phyloP scores from a whole-genome alignment of 495 filamentous ascomycete species.

The Neurospora tetraspora region DNA sequence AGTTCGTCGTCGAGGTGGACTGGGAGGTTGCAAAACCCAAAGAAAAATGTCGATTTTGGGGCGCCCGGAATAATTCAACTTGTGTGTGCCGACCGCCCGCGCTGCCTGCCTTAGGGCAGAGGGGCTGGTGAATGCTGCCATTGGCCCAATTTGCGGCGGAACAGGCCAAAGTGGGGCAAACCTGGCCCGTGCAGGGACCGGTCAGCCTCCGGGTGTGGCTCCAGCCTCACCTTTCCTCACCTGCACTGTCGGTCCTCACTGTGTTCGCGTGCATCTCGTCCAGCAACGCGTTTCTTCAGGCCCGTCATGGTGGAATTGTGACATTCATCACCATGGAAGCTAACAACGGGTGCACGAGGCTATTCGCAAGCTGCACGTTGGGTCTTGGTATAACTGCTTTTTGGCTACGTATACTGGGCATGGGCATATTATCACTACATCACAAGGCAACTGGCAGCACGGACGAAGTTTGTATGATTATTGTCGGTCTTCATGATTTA shows the following conservation, averaged over 20 bases:
- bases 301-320: not conserved
- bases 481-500: not conserved
- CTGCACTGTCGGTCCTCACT: not conserved
- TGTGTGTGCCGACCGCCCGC: slow-evolving; percentile 22
- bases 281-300: not conserved
- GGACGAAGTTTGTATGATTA: not conserved
- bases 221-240: not conserved
- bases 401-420: not conserved
- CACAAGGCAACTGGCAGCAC: not conserved
- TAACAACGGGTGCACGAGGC: not conserved
- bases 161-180: slow-evolving; percentile 8
- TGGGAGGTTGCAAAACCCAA: slow-evolving; percentile 22
- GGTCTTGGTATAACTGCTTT: not conserved
- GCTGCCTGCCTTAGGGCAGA: slow-evolving; percentile 23
- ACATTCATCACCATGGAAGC: not conserved
- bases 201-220: not conserved
- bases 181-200: slow-evolving; percentile 8
- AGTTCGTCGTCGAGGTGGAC: slow-evolving; percentile 26
- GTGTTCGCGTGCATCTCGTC: not conserved
- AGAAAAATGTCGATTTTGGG: slow-evolving; percentile 29
- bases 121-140: slow-evolving; percentile 6
- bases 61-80: slow-evolving; percentile 29
- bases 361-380: not conserved
- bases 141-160: slow-evolving; percentile 15
- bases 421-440: not conserved